phyloP scores from a whole-genome alignment of 2,329 filamentous ascomycete genomes.

The Capronia epimyces region DNA sequence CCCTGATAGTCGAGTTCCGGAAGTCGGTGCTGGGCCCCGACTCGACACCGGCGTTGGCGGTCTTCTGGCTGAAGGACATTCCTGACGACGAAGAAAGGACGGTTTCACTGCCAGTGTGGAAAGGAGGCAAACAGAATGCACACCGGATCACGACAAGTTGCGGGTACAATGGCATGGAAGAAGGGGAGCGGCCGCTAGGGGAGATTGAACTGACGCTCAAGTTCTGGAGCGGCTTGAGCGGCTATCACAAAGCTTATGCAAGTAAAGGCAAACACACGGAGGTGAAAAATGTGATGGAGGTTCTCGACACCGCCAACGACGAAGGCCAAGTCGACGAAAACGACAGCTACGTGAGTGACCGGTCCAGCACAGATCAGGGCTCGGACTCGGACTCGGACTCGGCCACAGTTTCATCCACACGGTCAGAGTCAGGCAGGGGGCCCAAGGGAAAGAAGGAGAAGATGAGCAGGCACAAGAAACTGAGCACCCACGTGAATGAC shows the following conservation, averaged over 20 bases:
- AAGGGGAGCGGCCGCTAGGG: slow-evolving; percentile 55
- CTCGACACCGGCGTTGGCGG: slow-evolving; percentile 30
- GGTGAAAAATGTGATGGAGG: slow-evolving; percentile 58
- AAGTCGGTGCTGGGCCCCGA: slow-evolving; percentile 29
- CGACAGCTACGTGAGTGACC: slow-evolving; percentile 14
- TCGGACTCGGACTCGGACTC: slow-evolving; percentile 12
- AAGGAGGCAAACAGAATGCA: slow-evolving; percentile 50
- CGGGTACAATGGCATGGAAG: slow-evolving; percentile 45
- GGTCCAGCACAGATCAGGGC: neutral
- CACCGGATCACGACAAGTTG: slow-evolving; percentile 32
- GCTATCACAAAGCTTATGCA: slow-evolving; percentile 54
- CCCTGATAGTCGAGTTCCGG: slow-evolving; percentile 31
- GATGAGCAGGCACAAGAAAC: slow-evolving; percentile 13
- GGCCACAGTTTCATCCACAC: neutral
- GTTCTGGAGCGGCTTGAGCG: slow-evolving; percentile 58
- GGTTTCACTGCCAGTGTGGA: slow-evolving; percentile 59
- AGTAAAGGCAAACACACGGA: slow-evolving; percentile 48
- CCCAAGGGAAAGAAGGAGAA: neutral
- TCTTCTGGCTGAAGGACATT: slow-evolving; percentile 50
- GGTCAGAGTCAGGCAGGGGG: neutral
- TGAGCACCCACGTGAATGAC: slow-evolving; percentile 22
- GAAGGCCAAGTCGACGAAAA: slow-evolving; percentile 51
- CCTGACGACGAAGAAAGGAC: slow-evolving; percentile 60
- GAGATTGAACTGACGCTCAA: slow-evolving; percentile 54
- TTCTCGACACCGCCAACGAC: slow-evolving; percentile 57